These are phyloP conservation scores for Grosmannia serpens DNA, from an alignment of 2,329 filamentous ascomycete genomes.

Conservation along the genomic window DNA sequence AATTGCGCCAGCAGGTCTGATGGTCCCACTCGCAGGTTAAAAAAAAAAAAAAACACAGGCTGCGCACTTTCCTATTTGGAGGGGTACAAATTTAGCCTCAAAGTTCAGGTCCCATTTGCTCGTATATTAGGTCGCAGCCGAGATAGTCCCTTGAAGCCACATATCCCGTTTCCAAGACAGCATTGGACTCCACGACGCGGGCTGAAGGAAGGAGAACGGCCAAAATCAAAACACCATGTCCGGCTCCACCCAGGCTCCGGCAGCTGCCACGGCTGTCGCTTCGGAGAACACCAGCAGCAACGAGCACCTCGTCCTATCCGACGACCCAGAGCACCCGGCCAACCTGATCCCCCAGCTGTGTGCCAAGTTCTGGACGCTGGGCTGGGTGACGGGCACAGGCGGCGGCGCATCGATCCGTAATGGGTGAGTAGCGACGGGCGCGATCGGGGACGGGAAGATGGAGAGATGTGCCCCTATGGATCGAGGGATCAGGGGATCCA, in stretches of 20 bases:
- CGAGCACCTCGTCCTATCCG: constrained; percentile 47
- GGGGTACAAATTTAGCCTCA: not conserved
- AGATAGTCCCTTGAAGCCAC: not conserved
- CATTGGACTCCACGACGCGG: not conserved
- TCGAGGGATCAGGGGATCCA: no score
- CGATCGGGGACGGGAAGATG: not conserved
- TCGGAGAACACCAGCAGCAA: constrained; percentile 18
- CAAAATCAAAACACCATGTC: not conserved
- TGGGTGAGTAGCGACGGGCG: constrained; percentile 34
- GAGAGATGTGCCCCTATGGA: no score
- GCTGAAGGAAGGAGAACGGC: not conserved
- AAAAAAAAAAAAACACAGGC: not conserved
- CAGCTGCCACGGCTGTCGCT: not conserved
- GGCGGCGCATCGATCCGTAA: constrained; percentile 68
- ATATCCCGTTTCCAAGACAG: not conserved
- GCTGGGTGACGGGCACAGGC: constrained; percentile 86
- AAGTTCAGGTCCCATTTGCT: not conserved
- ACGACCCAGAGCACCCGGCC: constrained; percentile 75
- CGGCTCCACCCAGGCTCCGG: not conserved
- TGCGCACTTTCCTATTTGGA: not conserved
- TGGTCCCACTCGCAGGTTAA: not conserved
- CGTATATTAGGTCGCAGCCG: not conserved
- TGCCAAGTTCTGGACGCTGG: constrained; percentile 87
- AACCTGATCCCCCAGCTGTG: constrained; percentile 92
- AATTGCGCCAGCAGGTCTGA: constrained; percentile 4